Conservation (phyloP, 139 green algal genomes). For the Prasinococcaceae sp. region DNA sequence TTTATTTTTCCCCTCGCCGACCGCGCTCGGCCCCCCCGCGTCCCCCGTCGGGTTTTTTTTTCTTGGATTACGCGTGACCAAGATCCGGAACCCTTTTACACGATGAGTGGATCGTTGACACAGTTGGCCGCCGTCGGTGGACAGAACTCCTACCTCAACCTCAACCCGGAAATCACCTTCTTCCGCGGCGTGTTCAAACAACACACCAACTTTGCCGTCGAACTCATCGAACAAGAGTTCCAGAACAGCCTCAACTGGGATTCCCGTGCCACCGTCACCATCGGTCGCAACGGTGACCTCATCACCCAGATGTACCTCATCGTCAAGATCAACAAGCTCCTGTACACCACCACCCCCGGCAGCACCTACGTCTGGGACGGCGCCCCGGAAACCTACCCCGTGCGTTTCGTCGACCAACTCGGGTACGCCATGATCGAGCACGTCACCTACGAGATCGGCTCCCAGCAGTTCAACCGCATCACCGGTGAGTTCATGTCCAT, state of each 20-base stretch:
- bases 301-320: background rate
- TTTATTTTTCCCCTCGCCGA: too few species aligned
- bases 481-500: conserved; percentile 18
- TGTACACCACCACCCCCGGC: background rate
- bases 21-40: too few species aligned
- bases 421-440: conserved; percentile 11
- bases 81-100: too few species aligned
- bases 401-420: background rate
- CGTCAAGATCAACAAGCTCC: background rate
- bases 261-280: background rate
- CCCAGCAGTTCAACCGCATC: conserved; percentile 20
- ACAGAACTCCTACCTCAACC: background rate
- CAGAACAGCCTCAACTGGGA: background rate
- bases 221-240: background rate
- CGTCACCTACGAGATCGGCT: conserved; percentile 20
- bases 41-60: too few species aligned
- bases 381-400: too few species aligned
- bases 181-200: background rate
- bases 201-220: background rate
- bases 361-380: too few species aligned
- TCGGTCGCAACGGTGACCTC: background rate
- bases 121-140: background rate
- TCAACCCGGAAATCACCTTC: background rate
- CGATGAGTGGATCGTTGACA: too few species aligned
- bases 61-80: too few species aligned